Percentiles rank a stretch among this genome's conserved stretches.
phyloP scores from a whole-genome alignment of 2,329 filamentous ascomycete genomes.

The Venturia nashicola region DNA sequence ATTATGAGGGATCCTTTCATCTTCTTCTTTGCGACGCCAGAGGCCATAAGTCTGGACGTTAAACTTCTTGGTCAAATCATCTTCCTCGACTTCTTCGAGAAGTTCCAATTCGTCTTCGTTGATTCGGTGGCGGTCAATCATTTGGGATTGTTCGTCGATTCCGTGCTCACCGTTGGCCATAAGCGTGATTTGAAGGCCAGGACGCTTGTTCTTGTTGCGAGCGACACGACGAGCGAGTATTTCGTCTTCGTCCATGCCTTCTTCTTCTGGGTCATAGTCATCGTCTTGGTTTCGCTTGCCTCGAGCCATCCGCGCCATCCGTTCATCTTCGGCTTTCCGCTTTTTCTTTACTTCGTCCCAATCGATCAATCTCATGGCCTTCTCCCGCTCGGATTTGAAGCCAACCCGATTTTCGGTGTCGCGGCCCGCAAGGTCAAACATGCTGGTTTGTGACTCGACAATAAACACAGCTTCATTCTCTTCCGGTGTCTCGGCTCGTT shows the following conservation, averaged over 20 bases:
- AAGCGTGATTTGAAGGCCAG: constrained; percentile 39
- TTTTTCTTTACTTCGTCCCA: constrained; percentile 33
- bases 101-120: constrained; percentile 42
- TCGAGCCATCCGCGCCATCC: not conserved
- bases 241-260: constrained; percentile 13
- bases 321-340: constrained; percentile 20
- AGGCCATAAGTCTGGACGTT: constrained; percentile 60
- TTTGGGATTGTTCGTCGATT: constrained; percentile 42
- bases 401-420: constrained; percentile 7
- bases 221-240: constrained; percentile 15
- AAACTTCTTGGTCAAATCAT: constrained; percentile 62
- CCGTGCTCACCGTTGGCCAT: constrained; percentile 51
- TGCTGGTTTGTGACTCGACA: constrained; percentile 54
- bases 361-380: constrained; percentile 58
- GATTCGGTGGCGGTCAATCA: constrained; percentile 56
- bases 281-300: constrained; percentile 9
- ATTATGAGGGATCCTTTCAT: constrained; percentile 35
- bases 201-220: constrained; percentile 13
- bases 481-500: constrained; percentile 45
- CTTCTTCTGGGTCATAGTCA: constrained; percentile 12
- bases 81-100: constrained; percentile 57
- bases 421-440: constrained; percentile 58
- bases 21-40: constrained; percentile 37
- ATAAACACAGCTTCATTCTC: constrained; percentile 50
- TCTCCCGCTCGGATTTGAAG: constrained; percentile 53